Evolutionary conservation across 2,329 filamentous ascomycete species (phyloP), one percentile per base, ranked within the genome.

Genomic region (Penicillium sp.): DNA sequence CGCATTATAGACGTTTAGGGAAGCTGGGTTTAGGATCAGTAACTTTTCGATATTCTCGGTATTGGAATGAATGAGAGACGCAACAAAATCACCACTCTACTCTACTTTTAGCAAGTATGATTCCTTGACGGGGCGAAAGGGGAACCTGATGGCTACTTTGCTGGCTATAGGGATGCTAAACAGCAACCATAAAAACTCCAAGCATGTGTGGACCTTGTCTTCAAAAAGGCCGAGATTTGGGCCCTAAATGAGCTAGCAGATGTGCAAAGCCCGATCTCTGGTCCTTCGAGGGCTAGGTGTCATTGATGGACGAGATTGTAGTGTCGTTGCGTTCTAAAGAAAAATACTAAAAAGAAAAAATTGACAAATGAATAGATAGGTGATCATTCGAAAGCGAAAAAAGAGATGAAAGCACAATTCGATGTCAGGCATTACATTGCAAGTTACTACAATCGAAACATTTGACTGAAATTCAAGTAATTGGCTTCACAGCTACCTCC

Each of bases 1-100:
- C 5, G 63, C 63, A 0, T 71, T 85, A 3, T 87, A 90, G 68
- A 72, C 72, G 0, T 87, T 86, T 59, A 80, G 1, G 86, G 86
- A 0, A 76, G 67, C 16, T 88, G 85, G 84, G 47, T 55, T 0
- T 78, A 73, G 70, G 70, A 56, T 0, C 19, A 62, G 0, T 47
- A 61, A 3, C 37, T 73, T 3, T 66, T 71, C 22, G 27, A 47
- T 3, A 19, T 69, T 5, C 29, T 73, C 7, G 63, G 57, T 0
- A 31, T 58, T 7, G 45, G 55, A 24, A 29, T 41, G 37, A 13
- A 14, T 3, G n/a, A 48, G 3, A 33, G 37, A 11, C 47, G 8
- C 4, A 24, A 14, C 1, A 45, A 19, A 10, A 22, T 60, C 3
- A 14, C 22, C 8, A n/a, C 13, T 2, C 24, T 60, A 31, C 52